Conservation (phyloP, 345 rosid species). For the Lenwebbia sp. region DNA sequence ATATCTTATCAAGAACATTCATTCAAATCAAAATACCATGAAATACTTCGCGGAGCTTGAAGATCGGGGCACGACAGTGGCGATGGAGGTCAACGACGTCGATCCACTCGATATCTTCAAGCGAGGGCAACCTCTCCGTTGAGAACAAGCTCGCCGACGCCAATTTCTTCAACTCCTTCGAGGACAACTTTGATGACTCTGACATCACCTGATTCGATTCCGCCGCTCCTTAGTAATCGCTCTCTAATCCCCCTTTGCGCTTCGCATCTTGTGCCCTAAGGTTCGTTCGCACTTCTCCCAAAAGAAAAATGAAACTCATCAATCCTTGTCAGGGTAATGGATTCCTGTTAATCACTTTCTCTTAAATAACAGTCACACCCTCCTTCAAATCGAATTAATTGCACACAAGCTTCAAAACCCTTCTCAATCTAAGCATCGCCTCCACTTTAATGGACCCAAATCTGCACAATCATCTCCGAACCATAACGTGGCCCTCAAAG, state of each 20-base stretch:
- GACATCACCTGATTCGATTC: conserved; percentile 52
- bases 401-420: too few relatives aligned
- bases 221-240: background rate
- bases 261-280: background rate
- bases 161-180: conserved; percentile 83
- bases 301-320: background rate
- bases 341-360: background rate
- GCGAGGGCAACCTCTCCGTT: conserved; percentile 44
- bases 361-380: too few relatives aligned
- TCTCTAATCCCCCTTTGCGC: too few relatives aligned
- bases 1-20: too few relatives aligned
- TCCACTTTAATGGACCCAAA: too few relatives aligned
- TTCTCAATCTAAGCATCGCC: too few relatives aligned
- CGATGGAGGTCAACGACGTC: conserved; percentile 87
- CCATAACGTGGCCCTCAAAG: too few relatives aligned
- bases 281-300: background rate
- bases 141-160: conserved; percentile 75
- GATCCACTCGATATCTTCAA: conserved; percentile 56
- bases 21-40: background rate
- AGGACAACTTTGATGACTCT: conserved; percentile 82
- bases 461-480: too few relatives aligned
- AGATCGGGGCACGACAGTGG: conserved; percentile 54
- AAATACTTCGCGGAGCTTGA: conserved; percentile 62
- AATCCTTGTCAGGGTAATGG: background rate
- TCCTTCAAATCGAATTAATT: too few relatives aligned